A percentile compares a stretch with the other conserved stretches of the same genome.
Conservation (phyloP, 257 asterid genomes). For the Fraxinus quadrangulata region DNA sequence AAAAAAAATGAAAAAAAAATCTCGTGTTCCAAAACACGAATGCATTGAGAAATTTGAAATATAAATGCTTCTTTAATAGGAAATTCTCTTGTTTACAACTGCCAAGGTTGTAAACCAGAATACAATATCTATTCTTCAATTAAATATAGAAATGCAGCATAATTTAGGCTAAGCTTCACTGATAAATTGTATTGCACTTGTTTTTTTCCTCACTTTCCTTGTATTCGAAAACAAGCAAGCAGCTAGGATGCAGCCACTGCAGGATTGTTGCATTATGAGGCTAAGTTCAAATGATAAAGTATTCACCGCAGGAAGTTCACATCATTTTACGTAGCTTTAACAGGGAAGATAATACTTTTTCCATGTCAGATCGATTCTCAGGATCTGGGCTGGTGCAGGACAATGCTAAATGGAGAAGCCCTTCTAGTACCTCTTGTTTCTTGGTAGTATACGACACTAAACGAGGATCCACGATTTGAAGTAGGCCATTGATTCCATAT, state of each 20-base stretch:
- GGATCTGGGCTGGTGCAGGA: constrained; percentile 68
- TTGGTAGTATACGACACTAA: constrained; percentile 38
- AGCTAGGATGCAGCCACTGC: background rate
- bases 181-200: constrained; percentile 2
- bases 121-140: background rate
- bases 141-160: background rate
- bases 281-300: background rate
- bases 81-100: background rate
- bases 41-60: background rate
- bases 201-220: background rate
- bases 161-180: background rate
- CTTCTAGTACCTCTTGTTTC: constrained; percentile 50
- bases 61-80: background rate
- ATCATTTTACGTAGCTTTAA: constrained; percentile 47
- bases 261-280: background rate
- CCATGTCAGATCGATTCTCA: constrained; percentile 71
- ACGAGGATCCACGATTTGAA: constrained; percentile 53
- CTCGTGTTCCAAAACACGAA: background rate
- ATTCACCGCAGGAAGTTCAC: background rate
- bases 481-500: constrained; percentile 42
- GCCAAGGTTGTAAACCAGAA: background rate
- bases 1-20: no score
- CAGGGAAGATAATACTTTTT: constrained; percentile 53
- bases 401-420: constrained; percentile 60
- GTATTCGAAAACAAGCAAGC: background rate